A percentile compares a stretch with the other conserved stretches of the same genome.
These are phyloP conservation scores for Penicillium salamii DNA, from an alignment of 495 filamentous ascomycete genomes.

Conservation along the genomic window DNA sequence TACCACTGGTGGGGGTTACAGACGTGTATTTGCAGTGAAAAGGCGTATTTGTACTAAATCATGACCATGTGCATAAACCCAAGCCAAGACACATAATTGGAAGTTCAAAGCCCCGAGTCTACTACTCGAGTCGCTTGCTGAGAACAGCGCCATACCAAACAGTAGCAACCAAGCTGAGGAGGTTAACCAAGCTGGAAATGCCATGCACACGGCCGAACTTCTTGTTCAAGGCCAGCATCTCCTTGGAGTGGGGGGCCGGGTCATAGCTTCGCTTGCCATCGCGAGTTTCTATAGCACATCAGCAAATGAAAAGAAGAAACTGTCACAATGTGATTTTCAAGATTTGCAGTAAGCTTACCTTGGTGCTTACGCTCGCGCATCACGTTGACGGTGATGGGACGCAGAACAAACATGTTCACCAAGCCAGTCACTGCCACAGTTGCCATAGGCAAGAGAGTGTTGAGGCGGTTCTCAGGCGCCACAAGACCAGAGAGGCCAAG, in stretches of 20 bases:
- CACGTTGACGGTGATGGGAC: slow-evolving; percentile 66
- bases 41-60: no score
- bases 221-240: slow-evolving; percentile 80
- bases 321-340: neutral
- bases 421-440: slow-evolving; percentile 61
- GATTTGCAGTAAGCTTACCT: slow-evolving; percentile 45
- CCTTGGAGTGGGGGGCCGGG: slow-evolving; percentile 65
- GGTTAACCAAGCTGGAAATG: slow-evolving; percentile 68
- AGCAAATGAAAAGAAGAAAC: slow-evolving; percentile 1
- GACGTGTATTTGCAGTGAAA: no score
- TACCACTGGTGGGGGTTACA: no score
- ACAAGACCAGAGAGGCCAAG: slow-evolving; percentile 54
- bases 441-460: slow-evolving; percentile 62
- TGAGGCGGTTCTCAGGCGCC: slow-evolving; percentile 52
- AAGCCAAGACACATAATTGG: neutral
- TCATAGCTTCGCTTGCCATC: slow-evolving; percentile 87
- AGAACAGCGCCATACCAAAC: slow-evolving; percentile 72
- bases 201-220: slow-evolving; percentile 78
- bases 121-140: slow-evolving; percentile 51
- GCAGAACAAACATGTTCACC: slow-evolving; percentile 63
- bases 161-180: slow-evolving; percentile 63
- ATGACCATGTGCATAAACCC: no score
- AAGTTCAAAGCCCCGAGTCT: neutral
- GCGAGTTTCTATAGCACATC: slow-evolving; percentile 52
- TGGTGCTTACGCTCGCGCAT: slow-evolving; percentile 75